phyloP scores from a whole-genome alignment of 1,284 basidiomycete species.

The Tylopilus orsonianus region DNA sequence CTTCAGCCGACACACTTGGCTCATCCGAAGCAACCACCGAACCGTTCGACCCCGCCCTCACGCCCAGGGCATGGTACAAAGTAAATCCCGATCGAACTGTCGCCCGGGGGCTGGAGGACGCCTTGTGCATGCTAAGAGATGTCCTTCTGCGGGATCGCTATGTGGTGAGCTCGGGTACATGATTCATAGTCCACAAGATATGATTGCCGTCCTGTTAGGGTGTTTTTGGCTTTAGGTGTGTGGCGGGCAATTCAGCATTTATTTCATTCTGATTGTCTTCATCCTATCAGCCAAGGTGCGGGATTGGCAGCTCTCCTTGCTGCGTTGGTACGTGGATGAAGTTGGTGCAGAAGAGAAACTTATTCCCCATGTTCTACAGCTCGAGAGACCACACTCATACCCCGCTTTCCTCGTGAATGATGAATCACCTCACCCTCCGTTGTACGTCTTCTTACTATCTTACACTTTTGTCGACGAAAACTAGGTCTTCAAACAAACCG shows the following conservation, averaged over 20 bases:
- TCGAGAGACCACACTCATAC: constrained; percentile 42
- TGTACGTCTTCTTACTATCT: constrained; percentile 45
- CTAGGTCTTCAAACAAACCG: not conserved
- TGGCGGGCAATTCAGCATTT: not conserved
- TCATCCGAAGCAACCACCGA: constrained; percentile 53
- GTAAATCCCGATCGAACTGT: constrained; percentile 49
- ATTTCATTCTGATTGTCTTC: constrained; percentile 1
- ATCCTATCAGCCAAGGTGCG: constrained; percentile 67
- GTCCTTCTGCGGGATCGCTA: constrained; percentile 42
- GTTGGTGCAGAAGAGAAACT: not conserved
- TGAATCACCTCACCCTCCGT: constrained; percentile 61
- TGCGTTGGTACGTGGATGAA: constrained; percentile 53
- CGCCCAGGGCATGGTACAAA: constrained; percentile 82
- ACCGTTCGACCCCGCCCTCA: constrained; percentile 56
- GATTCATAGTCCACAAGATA: not conserved
- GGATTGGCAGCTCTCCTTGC: constrained; percentile 75
- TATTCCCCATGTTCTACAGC: constrained; percentile 11
- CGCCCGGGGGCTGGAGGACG: constrained; percentile 61
- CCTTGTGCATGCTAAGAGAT: constrained; percentile 34
- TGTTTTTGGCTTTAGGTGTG: constrained; percentile 78
- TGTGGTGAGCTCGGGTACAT: constrained; percentile 44
- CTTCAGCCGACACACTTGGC: constrained; percentile 41
- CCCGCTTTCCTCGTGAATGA: constrained; percentile 69
- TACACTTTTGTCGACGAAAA: not conserved
- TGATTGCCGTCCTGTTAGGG: constrained; percentile 49